These are phyloP conservation scores for Sugiyamaella japonica DNA, from an alignment of 1,139 yeast genomes.

Conservation along the genomic window DNA sequence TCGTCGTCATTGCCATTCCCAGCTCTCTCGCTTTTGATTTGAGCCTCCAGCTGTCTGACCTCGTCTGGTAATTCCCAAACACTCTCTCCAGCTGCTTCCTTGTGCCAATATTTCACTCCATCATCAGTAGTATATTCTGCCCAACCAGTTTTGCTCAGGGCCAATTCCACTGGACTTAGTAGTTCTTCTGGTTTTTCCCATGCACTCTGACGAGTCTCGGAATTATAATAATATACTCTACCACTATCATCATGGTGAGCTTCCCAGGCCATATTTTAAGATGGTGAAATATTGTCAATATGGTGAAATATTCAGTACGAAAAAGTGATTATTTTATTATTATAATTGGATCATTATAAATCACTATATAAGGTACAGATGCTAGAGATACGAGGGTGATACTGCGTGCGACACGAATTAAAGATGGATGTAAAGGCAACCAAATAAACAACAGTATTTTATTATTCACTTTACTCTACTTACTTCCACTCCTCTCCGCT, in stretches of 20 bases:
- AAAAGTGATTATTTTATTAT: no score
- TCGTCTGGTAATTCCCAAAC: constrained; percentile 77
- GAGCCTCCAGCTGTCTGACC: constrained; percentile 22
- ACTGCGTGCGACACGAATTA: no score
- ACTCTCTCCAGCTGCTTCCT: constrained; percentile 62
- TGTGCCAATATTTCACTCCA: constrained; percentile 72
- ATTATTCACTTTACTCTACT: no score
- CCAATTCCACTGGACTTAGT: constrained; percentile 39
- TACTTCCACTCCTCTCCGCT: no score
- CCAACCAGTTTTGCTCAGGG: constrained; percentile 55
- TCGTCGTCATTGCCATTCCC: background rate
- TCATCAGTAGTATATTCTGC: constrained; percentile 62
- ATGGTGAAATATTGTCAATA: background rate
- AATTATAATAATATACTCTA: constrained; percentile 67
- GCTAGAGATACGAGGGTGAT: no score
- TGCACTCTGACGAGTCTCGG: constrained; percentile 64
- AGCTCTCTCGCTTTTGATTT: background rate
- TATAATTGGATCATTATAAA: background rate
- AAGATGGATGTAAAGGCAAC: no score
- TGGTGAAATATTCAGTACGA: background rate
- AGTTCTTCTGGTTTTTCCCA: constrained; percentile 78
- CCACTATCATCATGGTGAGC: constrained; percentile 65
- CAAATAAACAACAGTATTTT: no score
- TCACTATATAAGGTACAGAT: no score
- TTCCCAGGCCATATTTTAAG: constrained; percentile 52